Evolutionary conservation across 164 flowering plant species (phyloP).

Genomic region (Stephania yunnanensis): DNA sequence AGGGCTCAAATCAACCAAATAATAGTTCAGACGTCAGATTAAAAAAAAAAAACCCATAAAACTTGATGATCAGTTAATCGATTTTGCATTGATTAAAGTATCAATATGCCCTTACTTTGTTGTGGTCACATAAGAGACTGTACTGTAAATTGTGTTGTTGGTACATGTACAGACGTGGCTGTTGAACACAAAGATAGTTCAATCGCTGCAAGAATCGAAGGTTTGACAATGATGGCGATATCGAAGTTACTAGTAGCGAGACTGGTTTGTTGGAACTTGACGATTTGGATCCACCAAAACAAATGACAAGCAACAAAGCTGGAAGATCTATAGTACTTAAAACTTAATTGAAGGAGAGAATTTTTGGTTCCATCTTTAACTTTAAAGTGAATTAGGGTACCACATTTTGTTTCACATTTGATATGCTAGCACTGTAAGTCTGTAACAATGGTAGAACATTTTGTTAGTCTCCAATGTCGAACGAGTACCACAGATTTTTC

Average conservation of each 20-base stretch:
- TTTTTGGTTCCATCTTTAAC: background rate
- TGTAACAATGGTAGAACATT: background rate
- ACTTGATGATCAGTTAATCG: no score
- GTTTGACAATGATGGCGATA: conserved; percentile 15
- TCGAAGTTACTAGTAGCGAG: conserved; percentile 17
- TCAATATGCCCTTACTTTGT: no score
- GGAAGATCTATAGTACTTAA: background rate
- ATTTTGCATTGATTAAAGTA: no score
- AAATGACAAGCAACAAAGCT: conserved; percentile 8
- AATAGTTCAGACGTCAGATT: no score
- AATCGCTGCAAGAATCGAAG: conserved; percentile 20
- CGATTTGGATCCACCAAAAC: conserved; percentile 13
- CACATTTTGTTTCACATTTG: background rate
- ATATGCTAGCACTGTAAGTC: background rate
- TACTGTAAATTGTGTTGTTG: conserved; percentile 1
- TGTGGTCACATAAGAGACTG: background rate
- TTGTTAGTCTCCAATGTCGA: no score
- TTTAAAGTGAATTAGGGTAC: background rate
- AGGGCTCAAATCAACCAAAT: no score
- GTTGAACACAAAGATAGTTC: conserved; percentile 19
- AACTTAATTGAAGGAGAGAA: background rate
- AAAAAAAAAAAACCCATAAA: no score
- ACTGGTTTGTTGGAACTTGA: conserved; percentile 23
- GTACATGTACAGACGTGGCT: conserved; percentile 21
- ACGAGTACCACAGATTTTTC: no score